Evolutionary conservation across 495 filamentous ascomycete species (phyloP), one percentile per base, ranked within the genome.

Genomic region (Geoglossum glabrum): DNA sequence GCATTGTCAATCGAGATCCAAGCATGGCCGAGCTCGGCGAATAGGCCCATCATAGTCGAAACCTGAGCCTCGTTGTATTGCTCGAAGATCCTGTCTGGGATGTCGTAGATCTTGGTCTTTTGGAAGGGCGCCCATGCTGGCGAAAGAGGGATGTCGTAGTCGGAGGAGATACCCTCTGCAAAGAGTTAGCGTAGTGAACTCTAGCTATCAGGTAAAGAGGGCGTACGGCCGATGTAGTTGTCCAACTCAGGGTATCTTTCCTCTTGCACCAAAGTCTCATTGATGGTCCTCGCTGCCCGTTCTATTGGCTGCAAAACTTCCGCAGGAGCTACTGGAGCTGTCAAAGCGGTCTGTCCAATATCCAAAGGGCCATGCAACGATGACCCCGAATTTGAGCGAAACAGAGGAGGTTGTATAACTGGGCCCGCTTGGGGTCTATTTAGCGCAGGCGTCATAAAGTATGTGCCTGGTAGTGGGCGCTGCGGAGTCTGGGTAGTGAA

Each of bases 1-100:
- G 85, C 82, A 69, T 92, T 95, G 70, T 99, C 92, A 64, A 99
- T 94, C 0, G 86, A 77, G 23, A 93, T 83, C 89, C 90, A 99
- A 47, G 90, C 90, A 71, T 96, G 90, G 59, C 87, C 86, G 62
- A 99, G 68, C 67, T 88, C 84, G 23, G 92, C 86, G 68, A 99
- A 95, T 40, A 97, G 70, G 23, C 92, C 92, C 82, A 97, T 93
- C 65, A 76, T 79, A 11, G 90, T 92, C 26, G 82, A 82, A 1
- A 94, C 79, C 61, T 90, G 79, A 50, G 85, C 85, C 23, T 76
- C 71, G 67, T 99, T 93, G 67, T 89, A 86, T 63, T 93, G 89
- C 58, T 87, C 83, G 64, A 96, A 88, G 33, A 97, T 83, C 59
- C 76, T 74, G 60, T 96, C 85, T 36, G 92, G 92, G 27, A 97